Conservation (phyloP, 129 eudicot species). For the Logfia minima region DNA sequence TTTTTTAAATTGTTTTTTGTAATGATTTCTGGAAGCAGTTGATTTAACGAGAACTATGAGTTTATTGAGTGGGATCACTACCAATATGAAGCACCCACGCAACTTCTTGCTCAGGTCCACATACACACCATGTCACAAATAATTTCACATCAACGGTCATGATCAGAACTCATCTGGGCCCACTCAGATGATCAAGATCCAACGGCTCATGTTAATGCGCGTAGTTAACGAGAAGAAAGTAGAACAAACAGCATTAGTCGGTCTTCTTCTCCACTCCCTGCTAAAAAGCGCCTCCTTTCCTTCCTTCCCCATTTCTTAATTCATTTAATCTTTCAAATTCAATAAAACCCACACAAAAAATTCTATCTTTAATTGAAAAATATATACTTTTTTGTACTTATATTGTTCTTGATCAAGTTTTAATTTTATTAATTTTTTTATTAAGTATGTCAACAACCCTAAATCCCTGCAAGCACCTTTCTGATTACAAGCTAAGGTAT, state of each 20-base stretch:
- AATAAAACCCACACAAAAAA: not conserved
- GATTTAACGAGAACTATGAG: not conserved
- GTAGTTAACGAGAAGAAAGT: slow-evolving; percentile 39
- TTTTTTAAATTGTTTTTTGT: not conserved
- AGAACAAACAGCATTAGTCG: slow-evolving; percentile 32
- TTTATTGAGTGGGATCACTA: slow-evolving; percentile 27
- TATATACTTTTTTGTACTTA: not conserved
- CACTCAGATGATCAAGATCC: slow-evolving; percentile 17
- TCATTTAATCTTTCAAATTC: slow-evolving; percentile 19
- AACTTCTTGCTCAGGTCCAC: slow-evolving; percentile 34
- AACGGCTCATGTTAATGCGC: slow-evolving; percentile 35
- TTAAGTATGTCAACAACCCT: slow-evolving; percentile 43
- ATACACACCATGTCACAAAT: slow-evolving; percentile 24
- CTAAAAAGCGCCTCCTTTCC: slow-evolving; percentile 41
- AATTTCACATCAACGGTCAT: slow-evolving; percentile 32
- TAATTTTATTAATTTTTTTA: not conserved
- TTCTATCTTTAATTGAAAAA: not conserved
- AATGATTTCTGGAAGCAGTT: not conserved
- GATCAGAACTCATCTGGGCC: slow-evolving; percentile 20
- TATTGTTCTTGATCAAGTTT: slow-evolving; percentile 30
- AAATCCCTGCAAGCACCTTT: slow-evolving; percentile 68
- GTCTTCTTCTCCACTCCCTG: slow-evolving; percentile 42
- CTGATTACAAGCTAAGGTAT: slow-evolving; percentile 61
- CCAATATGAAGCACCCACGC: slow-evolving; percentile 31
- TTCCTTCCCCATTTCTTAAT: slow-evolving; percentile 18